Evolutionary conservation across 257 asterid species (phyloP).

Genomic region (Ilex asprella): DNA sequence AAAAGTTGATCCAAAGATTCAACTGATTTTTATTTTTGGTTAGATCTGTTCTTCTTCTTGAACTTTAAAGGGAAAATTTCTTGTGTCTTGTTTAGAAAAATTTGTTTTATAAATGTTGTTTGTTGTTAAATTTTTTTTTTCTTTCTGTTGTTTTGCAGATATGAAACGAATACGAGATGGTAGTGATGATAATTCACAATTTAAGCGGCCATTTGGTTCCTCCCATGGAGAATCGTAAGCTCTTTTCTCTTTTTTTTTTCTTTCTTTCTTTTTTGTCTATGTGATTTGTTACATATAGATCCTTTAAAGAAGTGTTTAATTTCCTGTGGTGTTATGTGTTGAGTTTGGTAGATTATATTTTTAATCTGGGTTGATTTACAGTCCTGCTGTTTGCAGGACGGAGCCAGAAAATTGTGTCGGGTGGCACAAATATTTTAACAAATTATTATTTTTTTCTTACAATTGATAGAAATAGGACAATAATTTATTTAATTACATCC

Average conservation of each 20-base stretch:
- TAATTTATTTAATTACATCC: too few species aligned
- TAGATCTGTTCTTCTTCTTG: slow-evolving; percentile 56
- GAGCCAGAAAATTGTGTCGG: too few species aligned
- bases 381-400: too few species aligned
- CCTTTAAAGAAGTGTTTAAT: neutral
- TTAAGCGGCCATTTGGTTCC: slow-evolving; percentile 74
- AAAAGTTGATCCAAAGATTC: slow-evolving; percentile 25
- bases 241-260: slow-evolving; percentile 10
- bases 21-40: slow-evolving; percentile 14
- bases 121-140: neutral
- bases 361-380: neutral
- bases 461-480: too few species aligned
- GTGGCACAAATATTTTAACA: too few species aligned
- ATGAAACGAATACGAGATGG: slow-evolving; percentile 92
- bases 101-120: neutral
- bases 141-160: slow-evolving; percentile 23
- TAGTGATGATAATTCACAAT: slow-evolving; percentile 55
- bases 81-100: slow-evolving; percentile 1
- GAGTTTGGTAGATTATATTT: neutral
- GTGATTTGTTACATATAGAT: slow-evolving; percentile 13
- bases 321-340: neutral
- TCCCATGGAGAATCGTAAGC: slow-evolving; percentile 87
- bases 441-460: too few species aligned
- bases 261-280: slow-evolving; percentile 12
- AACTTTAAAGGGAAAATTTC: slow-evolving; percentile 39